Evolutionary conservation across 495 filamentous ascomycete genomes (phyloP), one percentile per base, ranked within the genome.

Genomic region (Xylaria telfairii): DNA sequence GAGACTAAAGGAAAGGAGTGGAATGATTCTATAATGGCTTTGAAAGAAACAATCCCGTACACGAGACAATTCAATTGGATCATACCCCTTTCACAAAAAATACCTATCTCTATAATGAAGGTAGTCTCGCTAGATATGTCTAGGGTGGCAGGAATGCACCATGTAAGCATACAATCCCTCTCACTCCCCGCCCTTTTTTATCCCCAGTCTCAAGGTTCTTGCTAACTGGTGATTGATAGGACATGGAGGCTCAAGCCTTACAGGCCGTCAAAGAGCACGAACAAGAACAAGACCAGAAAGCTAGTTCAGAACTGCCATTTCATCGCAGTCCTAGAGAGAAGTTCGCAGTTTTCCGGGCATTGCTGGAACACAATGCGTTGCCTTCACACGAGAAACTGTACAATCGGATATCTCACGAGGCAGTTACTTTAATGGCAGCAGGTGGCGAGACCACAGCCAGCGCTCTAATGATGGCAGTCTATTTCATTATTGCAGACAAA

Each of bases 1-100:
- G 65, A 68, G 54, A 46, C 1, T 3, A 32, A 60, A 21, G 65
- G 51, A 15, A n/a, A 24, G 2, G 65, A 68, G 41, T 68, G 65
- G 65, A 15, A 60, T 24, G 8, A 68, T 2, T 32, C 65, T 10
- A 12, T 68, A 8, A 30, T 24, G 9, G 65, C 65, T 6, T 60
- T 68, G 12, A 39, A 37, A 12, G 60, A 46, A 15, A 68, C 39
- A 60, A 68, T 68, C 8, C 53, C 51, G 5, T 68, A 47, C 21
- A 37, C 51, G 1, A 57, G 65, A n/a, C 65, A 68, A 17, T 68
- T 68, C 49, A 60, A 47, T 13, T 68, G 65, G 65, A 60, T 68
- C 1, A 68, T 68, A 42, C 41, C 65, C 6, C 37, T 68, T 28
- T 68, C 65, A 10, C 65, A 68, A 12, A 59, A 32, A 17, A 46